A percentile compares a stretch with the other conserved stretches of the same genome.
Evolutionary conservation across 495 filamentous ascomycete genomes (phyloP).

Genomic region (Penicillium chermesinum): DNA sequence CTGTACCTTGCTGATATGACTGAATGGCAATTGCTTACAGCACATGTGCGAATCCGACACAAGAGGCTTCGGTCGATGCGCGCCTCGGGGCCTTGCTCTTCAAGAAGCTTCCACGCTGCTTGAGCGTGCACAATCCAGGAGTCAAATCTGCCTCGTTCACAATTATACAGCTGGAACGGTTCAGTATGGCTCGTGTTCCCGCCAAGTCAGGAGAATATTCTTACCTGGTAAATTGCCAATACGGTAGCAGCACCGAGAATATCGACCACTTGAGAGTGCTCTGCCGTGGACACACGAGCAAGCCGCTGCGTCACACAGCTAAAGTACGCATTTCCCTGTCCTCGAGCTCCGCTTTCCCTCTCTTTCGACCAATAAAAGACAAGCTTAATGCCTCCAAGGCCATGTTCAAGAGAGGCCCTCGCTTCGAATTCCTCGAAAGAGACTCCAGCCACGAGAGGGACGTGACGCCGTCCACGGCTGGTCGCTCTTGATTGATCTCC

Average conservation of each 20-base stretch:
- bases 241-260: neutral
- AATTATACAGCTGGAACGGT: neutral
- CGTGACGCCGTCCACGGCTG: neutral
- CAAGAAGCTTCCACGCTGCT: constrained; percentile 1
- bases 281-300: too few species aligned
- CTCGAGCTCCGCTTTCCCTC: neutral
- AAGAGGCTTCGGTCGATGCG: neutral
- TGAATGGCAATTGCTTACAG: neutral
- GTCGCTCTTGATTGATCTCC: neutral
- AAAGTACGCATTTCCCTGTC: neutral
- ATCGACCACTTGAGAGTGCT: neutral
- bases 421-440: neutral
- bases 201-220: neutral
- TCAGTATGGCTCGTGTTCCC: neutral
- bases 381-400: neutral
- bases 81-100: neutral
- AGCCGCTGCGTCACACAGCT: neutral
- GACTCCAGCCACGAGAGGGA: neutral
- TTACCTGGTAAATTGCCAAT: neutral
- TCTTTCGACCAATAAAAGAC: neutral
- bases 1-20: neutral
- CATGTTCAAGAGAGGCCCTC: neutral
- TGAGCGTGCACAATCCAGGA: neutral
- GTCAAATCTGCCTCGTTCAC: neutral
- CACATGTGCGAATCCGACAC: neutral